phyloP scores from a whole-genome alignment of 352 stramenopile species.

The Pythium guiyangense region DNA sequence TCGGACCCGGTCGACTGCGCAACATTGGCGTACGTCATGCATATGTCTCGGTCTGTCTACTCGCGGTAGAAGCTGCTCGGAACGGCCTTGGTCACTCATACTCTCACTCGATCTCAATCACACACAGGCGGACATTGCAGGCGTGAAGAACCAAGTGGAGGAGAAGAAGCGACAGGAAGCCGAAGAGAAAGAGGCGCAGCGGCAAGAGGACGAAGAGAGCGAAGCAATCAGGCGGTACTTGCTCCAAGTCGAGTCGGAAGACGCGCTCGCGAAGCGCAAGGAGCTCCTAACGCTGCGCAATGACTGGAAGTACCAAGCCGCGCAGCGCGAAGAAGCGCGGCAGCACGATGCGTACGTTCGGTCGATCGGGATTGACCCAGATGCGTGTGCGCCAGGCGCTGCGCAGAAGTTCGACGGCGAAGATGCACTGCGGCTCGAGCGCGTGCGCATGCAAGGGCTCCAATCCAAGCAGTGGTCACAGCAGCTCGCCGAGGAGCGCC shows the following conservation, averaged over 20 bases:
- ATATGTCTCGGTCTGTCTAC: neutral
- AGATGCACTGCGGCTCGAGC: constrained; percentile 48
- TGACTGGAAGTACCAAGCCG: constrained; percentile 53
- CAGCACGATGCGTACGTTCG: constrained; percentile 28
- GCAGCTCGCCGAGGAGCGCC: constrained; percentile 47
- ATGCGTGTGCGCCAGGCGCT: constrained; percentile 42
- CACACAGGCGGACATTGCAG: constrained; percentile 58
- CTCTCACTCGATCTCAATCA: neutral
- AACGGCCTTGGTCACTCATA: neutral
- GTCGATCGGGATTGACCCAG: constrained; percentile 40
- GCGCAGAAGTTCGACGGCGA: constrained; percentile 74
- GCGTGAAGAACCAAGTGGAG: constrained; percentile 70
- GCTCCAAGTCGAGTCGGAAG: constrained; percentile 72
- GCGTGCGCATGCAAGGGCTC: constrained; percentile 53
- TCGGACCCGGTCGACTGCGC: constrained; percentile 55
- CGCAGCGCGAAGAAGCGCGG: constrained; percentile 20
- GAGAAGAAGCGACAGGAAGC: constrained; percentile 54
- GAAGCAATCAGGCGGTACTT: constrained; percentile 68
- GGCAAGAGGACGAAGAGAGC: constrained; percentile 46
- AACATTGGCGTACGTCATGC: constrained; percentile 47
- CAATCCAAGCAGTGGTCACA: constrained; percentile 69
- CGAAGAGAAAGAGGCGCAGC: constrained; percentile 34
- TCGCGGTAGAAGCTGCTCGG: neutral
- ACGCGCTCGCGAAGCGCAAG: constrained; percentile 50
- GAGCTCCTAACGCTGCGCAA: constrained; percentile 63